Evolutionary conservation across 176 grass and related monocot genomes (phyloP).

Genomic region (Dendrocalamus sinicus): DNA sequence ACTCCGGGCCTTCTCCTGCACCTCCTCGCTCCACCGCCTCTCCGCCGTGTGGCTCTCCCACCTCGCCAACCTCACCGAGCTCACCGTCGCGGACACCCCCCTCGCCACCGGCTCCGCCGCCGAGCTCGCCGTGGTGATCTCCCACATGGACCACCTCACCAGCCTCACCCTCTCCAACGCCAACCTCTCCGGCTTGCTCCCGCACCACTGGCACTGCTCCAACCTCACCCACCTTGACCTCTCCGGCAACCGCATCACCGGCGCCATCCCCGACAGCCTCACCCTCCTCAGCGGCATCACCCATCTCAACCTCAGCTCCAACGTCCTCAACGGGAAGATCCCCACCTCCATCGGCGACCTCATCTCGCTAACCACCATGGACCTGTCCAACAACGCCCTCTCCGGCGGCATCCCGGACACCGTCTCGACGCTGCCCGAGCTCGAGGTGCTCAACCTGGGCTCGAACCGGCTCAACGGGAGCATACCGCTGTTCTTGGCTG

Average conservation of each 20-base stretch:
- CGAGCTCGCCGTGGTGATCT: conserved; percentile 68
- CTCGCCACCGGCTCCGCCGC: conserved; percentile 49
- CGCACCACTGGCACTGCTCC: conserved; percentile 86
- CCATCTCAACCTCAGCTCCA: conserved; percentile 83
- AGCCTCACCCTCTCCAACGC: conserved; percentile 64
- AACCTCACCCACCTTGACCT: conserved; percentile 83
- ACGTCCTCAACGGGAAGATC: conserved; percentile 67
- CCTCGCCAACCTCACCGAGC: conserved; percentile 75
- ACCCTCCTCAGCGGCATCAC: conserved; percentile 66
- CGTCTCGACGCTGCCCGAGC: conserved; percentile 70
- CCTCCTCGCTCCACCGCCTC: conserved; percentile 66
- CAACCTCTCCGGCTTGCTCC: conserved; percentile 81
- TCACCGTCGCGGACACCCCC: conserved; percentile 61
- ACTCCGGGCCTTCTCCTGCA: conserved; percentile 72
- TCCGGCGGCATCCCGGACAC: conserved; percentile 72
- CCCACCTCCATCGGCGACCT: conserved; percentile 78
- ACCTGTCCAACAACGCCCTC: conserved; percentile 78
- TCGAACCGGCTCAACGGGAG: conserved; percentile 90
- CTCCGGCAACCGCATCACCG: conserved; percentile 79
- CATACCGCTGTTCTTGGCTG: conserved; percentile 66
- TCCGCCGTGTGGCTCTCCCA: conserved; percentile 74
- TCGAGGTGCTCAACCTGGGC: conserved; percentile 78
- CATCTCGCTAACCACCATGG: conserved; percentile 57
- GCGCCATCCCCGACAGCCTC: conserved; percentile 66
- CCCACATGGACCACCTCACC: conserved; percentile 67